Conservation (phyloP, 305 asterid species). For the Andrographis paniculata region DNA sequence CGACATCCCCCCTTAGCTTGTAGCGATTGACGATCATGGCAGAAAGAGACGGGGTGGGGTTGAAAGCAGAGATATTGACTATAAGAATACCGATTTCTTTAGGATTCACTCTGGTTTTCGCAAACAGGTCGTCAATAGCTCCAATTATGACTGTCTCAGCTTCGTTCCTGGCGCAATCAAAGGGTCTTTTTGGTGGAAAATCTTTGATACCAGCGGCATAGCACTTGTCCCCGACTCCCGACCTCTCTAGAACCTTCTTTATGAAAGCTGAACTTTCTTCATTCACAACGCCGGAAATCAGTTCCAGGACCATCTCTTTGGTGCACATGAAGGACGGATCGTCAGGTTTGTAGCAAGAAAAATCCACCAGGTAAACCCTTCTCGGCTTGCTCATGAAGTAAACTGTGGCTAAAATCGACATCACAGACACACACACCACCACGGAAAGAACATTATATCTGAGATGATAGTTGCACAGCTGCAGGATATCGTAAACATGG, state of each 20-base stretch:
- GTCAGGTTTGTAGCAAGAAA: conserved; percentile 54
- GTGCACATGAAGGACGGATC: conserved; percentile 23
- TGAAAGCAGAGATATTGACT: conserved; percentile 45
- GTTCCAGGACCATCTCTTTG: conserved; percentile 27
- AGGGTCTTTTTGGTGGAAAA: conserved; percentile 21
- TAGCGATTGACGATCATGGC: conserved; percentile 55
- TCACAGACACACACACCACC: conserved; percentile 26
- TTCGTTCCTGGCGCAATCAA: conserved; percentile 29
- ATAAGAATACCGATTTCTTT: conserved; percentile 55
- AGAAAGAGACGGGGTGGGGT: conserved; percentile 63
- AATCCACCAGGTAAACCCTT: conserved; percentile 43
- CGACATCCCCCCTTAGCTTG: conserved; percentile 45
- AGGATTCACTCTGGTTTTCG: conserved; percentile 42
- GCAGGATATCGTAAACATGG: conserved; percentile 1
- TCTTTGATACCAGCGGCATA: conserved; percentile 15
- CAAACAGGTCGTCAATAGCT: conserved; percentile 45
- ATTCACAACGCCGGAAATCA: conserved; percentile 25
- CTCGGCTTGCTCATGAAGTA: conserved; percentile 43
- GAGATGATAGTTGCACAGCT: conserved; percentile 30
- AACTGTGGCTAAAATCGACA: conserved; percentile 33
- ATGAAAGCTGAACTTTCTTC: conserved; percentile 21
- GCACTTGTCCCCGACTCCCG: conserved; percentile 51
- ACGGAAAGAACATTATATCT: conserved; percentile 35
- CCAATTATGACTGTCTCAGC: conserved; percentile 50
- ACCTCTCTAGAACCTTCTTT: conserved; percentile 30